These are phyloP conservation scores for Ophiostoma ulmi DNA, from an alignment of 2,329 filamentous ascomycete genomes.

Conservation along the genomic window DNA sequence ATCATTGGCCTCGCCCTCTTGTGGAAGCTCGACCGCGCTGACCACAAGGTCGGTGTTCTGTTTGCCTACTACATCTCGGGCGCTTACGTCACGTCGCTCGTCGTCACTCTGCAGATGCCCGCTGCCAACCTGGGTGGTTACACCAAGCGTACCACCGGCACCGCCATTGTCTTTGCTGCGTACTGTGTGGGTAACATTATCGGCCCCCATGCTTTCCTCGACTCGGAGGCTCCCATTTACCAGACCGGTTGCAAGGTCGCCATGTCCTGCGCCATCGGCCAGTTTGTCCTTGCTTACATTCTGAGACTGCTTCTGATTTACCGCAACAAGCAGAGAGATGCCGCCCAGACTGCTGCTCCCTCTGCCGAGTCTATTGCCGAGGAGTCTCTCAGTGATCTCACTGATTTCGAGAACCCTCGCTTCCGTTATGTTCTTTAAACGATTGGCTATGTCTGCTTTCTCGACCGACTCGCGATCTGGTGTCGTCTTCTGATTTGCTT, in stretches of 20 bases:
- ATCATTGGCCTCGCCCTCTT: constrained; percentile 17
- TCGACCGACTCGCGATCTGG: not conserved
- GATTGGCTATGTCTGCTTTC: not conserved
- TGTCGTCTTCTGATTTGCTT: not conserved
- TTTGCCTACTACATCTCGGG: constrained; percentile 18
- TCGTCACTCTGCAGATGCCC: constrained; percentile 38
- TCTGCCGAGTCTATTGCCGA: constrained; percentile 2
- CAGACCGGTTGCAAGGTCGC: constrained; percentile 20
- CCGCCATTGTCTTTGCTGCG: constrained; percentile 55
- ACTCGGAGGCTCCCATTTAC: constrained; percentile 16
- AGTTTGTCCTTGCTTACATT: constrained; percentile 15
- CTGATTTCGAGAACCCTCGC: constrained; percentile 16
- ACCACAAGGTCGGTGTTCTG: constrained; percentile 18
- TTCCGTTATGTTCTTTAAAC: constrained; percentile 15
- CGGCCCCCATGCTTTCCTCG: constrained; percentile 56
- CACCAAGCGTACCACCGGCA: constrained; percentile 61
- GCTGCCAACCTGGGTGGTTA: constrained; percentile 51
- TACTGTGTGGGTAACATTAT: constrained; percentile 58
- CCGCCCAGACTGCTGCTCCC: not conserved
- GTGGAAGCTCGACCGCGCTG: constrained; percentile 18
- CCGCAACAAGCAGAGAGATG: constrained; percentile 15
- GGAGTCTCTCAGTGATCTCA: constrained; percentile 7
- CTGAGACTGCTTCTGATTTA: not conserved
- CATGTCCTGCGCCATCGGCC: constrained; percentile 16
- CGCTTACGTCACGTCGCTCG: constrained; percentile 18